Conservation (phyloP, 2,329 filamentous ascomycete genomes). For the Botrytis hyacinthi region DNA sequence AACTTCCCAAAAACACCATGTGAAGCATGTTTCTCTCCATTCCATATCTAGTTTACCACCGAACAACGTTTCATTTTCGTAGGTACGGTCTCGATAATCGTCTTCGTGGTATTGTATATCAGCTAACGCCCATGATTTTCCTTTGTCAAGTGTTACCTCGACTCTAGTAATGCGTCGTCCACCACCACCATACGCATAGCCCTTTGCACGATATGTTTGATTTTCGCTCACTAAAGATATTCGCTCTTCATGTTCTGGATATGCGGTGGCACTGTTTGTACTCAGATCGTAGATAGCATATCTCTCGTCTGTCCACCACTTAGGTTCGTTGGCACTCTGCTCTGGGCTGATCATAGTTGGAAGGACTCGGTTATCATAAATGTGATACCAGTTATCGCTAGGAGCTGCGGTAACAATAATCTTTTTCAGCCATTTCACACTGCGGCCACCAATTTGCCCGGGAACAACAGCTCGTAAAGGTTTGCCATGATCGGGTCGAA, state of each 20-base stretch:
- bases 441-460: slow-evolving; percentile 86
- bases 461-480: slow-evolving; percentile 81
- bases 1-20: slow-evolving; percentile 90
- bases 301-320: slow-evolving; percentile 83
- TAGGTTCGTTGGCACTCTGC: slow-evolving; percentile 67
- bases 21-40: slow-evolving; percentile 79
- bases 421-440: slow-evolving; percentile 88
- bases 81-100: slow-evolving; percentile 63
- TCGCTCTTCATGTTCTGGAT: slow-evolving; percentile 74
- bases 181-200: slow-evolving; percentile 87
- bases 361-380: slow-evolving; percentile 87
- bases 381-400: slow-evolving; percentile 93
- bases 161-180: slow-evolving; percentile 80
- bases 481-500: slow-evolving; percentile 82
- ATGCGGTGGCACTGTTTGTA: slow-evolving; percentile 78
- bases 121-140: slow-evolving; percentile 74
- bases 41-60: slow-evolving; percentile 77
- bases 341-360: slow-evolving; percentile 85
- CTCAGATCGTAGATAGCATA: slow-evolving; percentile 93
- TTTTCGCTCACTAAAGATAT: slow-evolving; percentile 50
- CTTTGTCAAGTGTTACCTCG: slow-evolving; percentile 80
- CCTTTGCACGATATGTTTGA: slow-evolving; percentile 63
- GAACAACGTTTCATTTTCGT: slow-evolving; percentile 62
- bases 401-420: slow-evolving; percentile 75
- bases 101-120: slow-evolving; percentile 83